Conservation (phyloP, 768 basidiomycete genomes). For the Trametopsis cervina region DNA sequence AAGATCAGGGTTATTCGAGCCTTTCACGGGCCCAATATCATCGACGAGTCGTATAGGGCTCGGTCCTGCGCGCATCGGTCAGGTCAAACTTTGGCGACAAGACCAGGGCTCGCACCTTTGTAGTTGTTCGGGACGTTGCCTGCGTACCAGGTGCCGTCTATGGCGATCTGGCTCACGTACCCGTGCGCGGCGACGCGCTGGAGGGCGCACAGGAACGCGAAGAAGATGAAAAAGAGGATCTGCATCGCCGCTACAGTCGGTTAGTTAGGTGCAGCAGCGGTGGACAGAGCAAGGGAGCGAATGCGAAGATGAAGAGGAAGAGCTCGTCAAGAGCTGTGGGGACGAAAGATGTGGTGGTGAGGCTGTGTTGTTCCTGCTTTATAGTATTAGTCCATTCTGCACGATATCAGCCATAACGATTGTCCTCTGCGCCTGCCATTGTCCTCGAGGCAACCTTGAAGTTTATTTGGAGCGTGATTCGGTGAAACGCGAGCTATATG, state of each 20-base stretch:
- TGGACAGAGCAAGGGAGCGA: neutral
- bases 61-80: conserved; percentile 19
- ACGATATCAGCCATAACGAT: neutral
- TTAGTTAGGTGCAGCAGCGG: neutral
- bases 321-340: conserved; percentile 8
- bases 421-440: conserved; percentile 1
- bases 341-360: neutral
- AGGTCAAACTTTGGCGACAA: neutral
- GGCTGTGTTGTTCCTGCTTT: neutral
- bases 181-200: conserved; percentile 35
- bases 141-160: conserved; percentile 37
- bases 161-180: conserved; percentile 32
- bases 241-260: conserved; percentile 1
- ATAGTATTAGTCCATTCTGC: too few relatives aligned
- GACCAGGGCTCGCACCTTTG: conserved; percentile 14
- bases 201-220: conserved; percentile 16
- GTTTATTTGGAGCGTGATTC: too few relatives aligned
- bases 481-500: too few relatives aligned
- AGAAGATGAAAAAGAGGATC: neutral
- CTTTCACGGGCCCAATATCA: conserved; percentile 43
- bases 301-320: neutral
- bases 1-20: conserved; percentile 44
- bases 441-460: conserved; percentile 4
- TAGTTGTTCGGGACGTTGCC: conserved; percentile 38
- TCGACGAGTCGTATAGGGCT: conserved; percentile 40